Percentiles rank a stretch among this genome's conserved stretches.
Evolutionary conservation across 192 early-diverging fungal species (phyloP).

Genomic region (Thamnidium elegans): DNA sequence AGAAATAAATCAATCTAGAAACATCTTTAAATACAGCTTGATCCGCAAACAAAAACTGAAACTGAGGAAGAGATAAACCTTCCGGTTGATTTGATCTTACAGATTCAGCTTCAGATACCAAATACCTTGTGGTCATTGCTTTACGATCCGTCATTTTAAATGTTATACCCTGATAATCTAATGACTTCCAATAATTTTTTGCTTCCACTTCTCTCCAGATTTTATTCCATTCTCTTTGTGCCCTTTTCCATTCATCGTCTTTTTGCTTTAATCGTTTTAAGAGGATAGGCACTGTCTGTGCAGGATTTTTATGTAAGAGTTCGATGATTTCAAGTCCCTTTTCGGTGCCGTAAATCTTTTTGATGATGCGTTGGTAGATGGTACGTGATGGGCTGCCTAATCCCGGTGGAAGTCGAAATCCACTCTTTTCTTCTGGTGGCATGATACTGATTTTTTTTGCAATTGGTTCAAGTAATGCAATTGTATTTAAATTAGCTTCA

Average conservation of each 20-base stretch:
- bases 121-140: constrained; percentile 63
- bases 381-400: constrained; percentile 81
- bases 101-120: constrained; percentile 44
- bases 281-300: constrained; percentile 87
- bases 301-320: constrained; percentile 85
- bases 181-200: constrained; percentile 90
- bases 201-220: constrained; percentile 91
- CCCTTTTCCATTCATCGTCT: constrained; percentile 93
- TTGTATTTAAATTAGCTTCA: constrained; percentile 85
- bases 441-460: constrained; percentile 75
- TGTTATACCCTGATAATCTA: constrained; percentile 90
- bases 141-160: constrained; percentile 88
- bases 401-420: constrained; percentile 70
- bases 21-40: constrained; percentile 73
- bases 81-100: not conserved
- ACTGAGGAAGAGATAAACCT: constrained; percentile 4
- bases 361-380: constrained; percentile 84
- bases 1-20: constrained; percentile 63
- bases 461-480: constrained; percentile 83
- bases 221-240: constrained; percentile 57
- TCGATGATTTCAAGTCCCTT: constrained; percentile 86
- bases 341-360: constrained; percentile 88
- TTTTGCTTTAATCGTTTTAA: constrained; percentile 94
- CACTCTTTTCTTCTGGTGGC: constrained; percentile 68
- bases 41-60: constrained; percentile 58